Evolutionary conservation across 306 rosid species (phyloP).

Genomic region (Malus fusca): DNA sequence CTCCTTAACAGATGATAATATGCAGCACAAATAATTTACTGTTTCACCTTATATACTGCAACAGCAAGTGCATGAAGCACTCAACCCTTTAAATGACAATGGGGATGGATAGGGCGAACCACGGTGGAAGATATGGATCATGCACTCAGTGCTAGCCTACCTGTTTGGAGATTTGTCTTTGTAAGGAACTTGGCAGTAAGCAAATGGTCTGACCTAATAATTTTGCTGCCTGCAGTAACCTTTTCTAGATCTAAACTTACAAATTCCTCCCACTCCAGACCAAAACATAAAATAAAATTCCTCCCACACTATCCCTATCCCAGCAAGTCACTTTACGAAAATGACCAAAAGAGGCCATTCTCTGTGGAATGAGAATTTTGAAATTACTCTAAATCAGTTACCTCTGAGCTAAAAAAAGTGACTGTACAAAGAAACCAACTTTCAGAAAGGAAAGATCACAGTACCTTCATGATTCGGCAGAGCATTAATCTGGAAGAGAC

Average conservation of each 20-base stretch:
- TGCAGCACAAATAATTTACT: background rate
- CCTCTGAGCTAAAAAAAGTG: background rate
- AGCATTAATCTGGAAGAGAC: slow-evolving; percentile 43
- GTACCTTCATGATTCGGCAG: slow-evolving; percentile 27
- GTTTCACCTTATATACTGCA: slow-evolving; percentile 1
- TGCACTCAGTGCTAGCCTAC: slow-evolving; percentile 51
- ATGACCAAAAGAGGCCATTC: slow-evolving; percentile 31
- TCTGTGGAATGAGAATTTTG: slow-evolving; percentile 24
- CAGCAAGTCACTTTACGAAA: too few relatives aligned
- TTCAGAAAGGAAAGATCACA: background rate
- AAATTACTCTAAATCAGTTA: slow-evolving; percentile 2
- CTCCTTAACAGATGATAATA: background rate
- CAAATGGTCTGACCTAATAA: background rate
- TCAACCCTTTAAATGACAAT: background rate
- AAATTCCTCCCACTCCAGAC: background rate
- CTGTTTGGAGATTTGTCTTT: slow-evolving; percentile 54
- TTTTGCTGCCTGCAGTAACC: background rate
- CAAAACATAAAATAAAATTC: background rate
- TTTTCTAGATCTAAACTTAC: background rate
- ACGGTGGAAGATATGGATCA: slow-evolving; percentile 60
- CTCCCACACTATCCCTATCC: background rate
- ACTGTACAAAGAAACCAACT: background rate
- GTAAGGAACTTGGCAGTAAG: slow-evolving; percentile 40
- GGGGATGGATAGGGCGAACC: background rate
- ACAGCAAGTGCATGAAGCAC: background rate